These are phyloP conservation scores for Obelidium mucronatum DNA, from an alignment of 192 early-diverging fungal species.

Conservation along the genomic window DNA sequence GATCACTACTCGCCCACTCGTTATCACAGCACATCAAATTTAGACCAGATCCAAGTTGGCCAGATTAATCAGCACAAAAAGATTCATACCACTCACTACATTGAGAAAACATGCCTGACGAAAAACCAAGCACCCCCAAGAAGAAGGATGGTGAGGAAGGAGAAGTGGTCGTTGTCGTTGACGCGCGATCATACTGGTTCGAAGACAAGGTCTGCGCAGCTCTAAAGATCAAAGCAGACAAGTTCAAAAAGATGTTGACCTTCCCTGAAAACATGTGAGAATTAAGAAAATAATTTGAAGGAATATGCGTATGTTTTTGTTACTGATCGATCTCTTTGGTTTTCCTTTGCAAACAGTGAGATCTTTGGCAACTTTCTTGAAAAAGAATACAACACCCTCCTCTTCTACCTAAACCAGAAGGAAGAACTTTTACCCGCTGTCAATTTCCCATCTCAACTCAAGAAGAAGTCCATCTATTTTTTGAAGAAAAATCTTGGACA, in stretches of 20 bases:
- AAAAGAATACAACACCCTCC: constrained; percentile 59
- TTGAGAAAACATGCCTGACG: constrained; percentile 27
- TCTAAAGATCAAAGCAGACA: constrained; percentile 66
- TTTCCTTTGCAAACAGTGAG: constrained; percentile 45
- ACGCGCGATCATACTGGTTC: constrained; percentile 66
- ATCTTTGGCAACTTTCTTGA: constrained; percentile 66
- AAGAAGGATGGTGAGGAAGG: constrained; percentile 59
- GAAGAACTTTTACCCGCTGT: constrained; percentile 66
- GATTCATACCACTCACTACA: no score
- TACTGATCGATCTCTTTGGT: neutral
- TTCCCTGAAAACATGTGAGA: constrained; percentile 58
- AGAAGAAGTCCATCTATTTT: constrained; percentile 68
- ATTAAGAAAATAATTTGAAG: neutral
- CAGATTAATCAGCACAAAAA: no score
- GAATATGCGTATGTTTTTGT: no score
- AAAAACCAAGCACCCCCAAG: constrained; percentile 39
- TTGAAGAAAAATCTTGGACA: constrained; percentile 57
- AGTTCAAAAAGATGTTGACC: constrained; percentile 66
- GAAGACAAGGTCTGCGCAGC: constrained; percentile 61
- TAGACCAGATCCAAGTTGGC: no score
- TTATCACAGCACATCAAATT: no score
- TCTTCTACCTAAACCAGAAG: constrained; percentile 68
- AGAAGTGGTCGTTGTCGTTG: constrained; percentile 52
- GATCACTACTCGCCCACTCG: no score
- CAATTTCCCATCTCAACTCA: constrained; percentile 60